A percentile compares a stretch with the other conserved stretches of the same genome.
Evolutionary conservation across 169 alveolate species (phyloP).

Genomic region (Plasmodium malariae): DNA sequence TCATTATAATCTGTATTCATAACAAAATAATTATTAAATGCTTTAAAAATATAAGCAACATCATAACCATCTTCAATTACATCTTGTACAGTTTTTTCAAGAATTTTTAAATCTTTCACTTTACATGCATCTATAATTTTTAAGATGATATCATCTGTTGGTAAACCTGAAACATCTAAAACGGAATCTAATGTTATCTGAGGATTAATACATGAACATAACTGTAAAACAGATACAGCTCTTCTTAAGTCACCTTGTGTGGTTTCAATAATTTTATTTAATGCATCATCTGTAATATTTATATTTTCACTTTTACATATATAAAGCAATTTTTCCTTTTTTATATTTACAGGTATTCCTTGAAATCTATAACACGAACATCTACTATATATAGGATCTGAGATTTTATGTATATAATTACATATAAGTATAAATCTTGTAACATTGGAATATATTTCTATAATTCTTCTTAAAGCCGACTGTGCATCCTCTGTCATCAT

Average conservation of each 20-base stretch:
- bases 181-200: slow-evolving; percentile 71
- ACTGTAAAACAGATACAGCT: slow-evolving; percentile 94
- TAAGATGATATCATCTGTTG: slow-evolving; percentile 67
- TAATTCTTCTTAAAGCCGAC: slow-evolving; percentile 98
- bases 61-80: slow-evolving; percentile 71
- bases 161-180: slow-evolving; percentile 79
- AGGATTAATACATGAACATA: slow-evolving; percentile 82
- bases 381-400: slow-evolving; percentile 96
- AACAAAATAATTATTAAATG: slow-evolving; percentile 59
- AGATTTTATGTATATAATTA: slow-evolving; percentile 96
- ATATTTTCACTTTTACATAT: slow-evolving; percentile 89
- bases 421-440: slow-evolving; percentile 99
- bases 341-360: slow-evolving; percentile 93
- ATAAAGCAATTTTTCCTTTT: slow-evolving; percentile 90
- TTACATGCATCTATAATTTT: slow-evolving; percentile 77
- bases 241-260: slow-evolving; percentile 97
- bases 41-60: slow-evolving; percentile 69
- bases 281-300: slow-evolving; percentile 80
- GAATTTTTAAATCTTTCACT: slow-evolving; percentile 53
- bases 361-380: slow-evolving; percentile 97
- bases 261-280: slow-evolving; percentile 88
- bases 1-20: slow-evolving; percentile 42
- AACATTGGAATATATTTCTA: slow-evolving; percentile 95
- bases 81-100: slow-evolving; percentile 69
- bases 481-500: slow-evolving; percentile 99